Percentiles rank a stretch among this genome's conserved stretches.
phyloP scores from a whole-genome alignment of 1,284 basidiomycete species.

The Cryptococcus sp. region DNA sequence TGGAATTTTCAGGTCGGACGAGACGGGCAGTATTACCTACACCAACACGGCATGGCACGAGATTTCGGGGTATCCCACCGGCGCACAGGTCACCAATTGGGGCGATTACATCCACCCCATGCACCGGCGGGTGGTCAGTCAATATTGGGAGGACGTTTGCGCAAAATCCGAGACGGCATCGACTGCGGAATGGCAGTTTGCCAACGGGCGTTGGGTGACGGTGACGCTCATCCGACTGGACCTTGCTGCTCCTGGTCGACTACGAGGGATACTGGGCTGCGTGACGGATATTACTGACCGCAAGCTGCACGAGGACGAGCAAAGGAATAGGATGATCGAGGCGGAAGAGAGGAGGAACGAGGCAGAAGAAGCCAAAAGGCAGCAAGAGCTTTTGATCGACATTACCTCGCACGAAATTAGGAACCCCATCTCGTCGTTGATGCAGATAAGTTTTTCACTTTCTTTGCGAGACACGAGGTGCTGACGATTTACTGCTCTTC shows the following conservation, averaged over 20 bases:
- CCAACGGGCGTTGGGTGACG: conserved; percentile 29
- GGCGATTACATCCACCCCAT: conserved; percentile 21
- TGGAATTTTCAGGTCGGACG: conserved; percentile 36
- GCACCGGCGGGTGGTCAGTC: conserved; percentile 10
- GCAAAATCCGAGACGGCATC: conserved; percentile 6
- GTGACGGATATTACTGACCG: conserved; percentile 41
- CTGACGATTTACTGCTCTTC: conserved; percentile 35
- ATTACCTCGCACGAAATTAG: conserved; percentile 46
- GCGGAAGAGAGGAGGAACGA: conserved; percentile 39
- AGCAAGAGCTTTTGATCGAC: conserved; percentile 45
- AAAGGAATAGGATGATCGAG: conserved; percentile 35
- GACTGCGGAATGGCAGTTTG: conserved; percentile 26
- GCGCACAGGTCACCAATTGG: conserved; percentile 25
- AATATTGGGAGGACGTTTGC: conserved; percentile 23
- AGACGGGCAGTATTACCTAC: conserved; percentile 33
- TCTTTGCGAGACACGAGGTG: not conserved
- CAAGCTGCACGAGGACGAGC: conserved; percentile 38
- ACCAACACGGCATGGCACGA: conserved; percentile 37
- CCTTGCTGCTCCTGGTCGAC: conserved; percentile 14
- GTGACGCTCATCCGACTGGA: conserved; percentile 34
- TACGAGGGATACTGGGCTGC: conserved; percentile 32
- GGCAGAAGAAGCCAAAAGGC: conserved; percentile 42
- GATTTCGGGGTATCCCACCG: conserved; percentile 24
- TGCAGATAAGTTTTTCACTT: conserved; percentile 25
- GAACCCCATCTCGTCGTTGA: conserved; percentile 36